phyloP scores from a whole-genome alignment of 352 stramenopile genomes.

The Pythium myriotylum region DNA sequence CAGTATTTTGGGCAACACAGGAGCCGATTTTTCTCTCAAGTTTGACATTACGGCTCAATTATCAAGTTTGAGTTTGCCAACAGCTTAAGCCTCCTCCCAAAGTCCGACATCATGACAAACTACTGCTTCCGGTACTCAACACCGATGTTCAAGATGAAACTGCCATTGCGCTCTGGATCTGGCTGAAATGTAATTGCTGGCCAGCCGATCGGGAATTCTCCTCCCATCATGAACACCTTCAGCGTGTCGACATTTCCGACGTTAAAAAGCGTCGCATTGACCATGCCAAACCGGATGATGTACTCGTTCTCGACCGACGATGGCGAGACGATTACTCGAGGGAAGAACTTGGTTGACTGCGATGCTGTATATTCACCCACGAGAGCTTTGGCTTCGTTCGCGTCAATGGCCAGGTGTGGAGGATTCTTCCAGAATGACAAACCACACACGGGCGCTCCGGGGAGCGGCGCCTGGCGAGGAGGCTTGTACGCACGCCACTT shows the following conservation, averaged over 20 bases:
- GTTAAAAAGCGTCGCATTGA: conserved; percentile 6
- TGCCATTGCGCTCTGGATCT: too few species aligned
- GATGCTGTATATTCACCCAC: conserved; percentile 45
- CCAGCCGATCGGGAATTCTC: too few species aligned
- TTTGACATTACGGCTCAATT: too few species aligned
- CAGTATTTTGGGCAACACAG: too few species aligned
- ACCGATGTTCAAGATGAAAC: too few species aligned
- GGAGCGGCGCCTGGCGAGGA: conserved; percentile 24
- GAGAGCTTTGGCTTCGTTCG: conserved; percentile 26
- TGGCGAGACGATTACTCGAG: conserved; percentile 29
- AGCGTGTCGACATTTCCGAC: neutral
- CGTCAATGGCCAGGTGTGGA: conserved; percentile 27
- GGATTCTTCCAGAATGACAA: conserved; percentile 47
- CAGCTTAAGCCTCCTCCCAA: too few species aligned
- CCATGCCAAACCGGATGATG: neutral
- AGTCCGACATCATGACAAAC: neutral
- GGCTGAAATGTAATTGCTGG: too few species aligned
- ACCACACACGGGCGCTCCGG: conserved; percentile 40
- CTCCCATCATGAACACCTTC: neutral
- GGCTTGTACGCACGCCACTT: conserved; percentile 30
- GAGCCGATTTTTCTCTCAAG: too few species aligned
- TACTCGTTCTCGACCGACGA: neutral
- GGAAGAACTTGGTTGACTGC: conserved; percentile 42
- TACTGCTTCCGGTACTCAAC: too few species aligned
- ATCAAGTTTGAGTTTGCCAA: too few species aligned